Evolutionary conservation across 2,329 filamentous ascomycete species (phyloP).

Genomic region (Fusarium musae): DNA sequence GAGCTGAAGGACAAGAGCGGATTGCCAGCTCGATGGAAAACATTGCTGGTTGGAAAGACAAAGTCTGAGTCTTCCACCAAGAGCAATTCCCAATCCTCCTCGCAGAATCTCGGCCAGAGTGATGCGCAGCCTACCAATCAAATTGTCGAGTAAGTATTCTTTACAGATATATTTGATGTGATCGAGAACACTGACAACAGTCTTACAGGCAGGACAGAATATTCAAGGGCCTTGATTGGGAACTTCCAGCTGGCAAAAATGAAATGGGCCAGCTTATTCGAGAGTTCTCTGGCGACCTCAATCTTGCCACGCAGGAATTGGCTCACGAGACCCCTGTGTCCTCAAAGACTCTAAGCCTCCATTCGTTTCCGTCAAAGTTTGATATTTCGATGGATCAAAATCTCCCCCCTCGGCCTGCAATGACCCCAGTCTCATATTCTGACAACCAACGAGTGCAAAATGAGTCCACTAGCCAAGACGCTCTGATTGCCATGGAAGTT

Average conservation of each 20-base stretch:
- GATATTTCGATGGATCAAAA: slow-evolving; percentile 47
- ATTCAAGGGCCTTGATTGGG: slow-evolving; percentile 9
- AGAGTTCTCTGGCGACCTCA: neutral
- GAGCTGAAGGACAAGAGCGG: neutral
- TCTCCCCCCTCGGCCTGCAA: neutral
- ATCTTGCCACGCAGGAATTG: neutral
- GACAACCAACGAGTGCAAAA: neutral
- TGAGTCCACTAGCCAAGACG: neutral
- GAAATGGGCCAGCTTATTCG: slow-evolving; percentile 7
- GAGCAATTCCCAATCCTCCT: slow-evolving; percentile 1
- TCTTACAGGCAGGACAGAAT: neutral
- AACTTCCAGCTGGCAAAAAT: slow-evolving; percentile 10
- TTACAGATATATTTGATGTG: neutral
- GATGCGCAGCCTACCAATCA: neutral
- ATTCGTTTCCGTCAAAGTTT: slow-evolving; percentile 6
- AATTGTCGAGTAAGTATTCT: slow-evolving; percentile 9
- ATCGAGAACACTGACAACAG: neutral
- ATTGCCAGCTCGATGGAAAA: neutral
- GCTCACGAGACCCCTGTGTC: too few relatives aligned
- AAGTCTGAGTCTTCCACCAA: neutral
- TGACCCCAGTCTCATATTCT: neutral
- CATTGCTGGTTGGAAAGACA: neutral
- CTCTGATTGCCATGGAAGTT: neutral
- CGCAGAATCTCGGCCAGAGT: neutral
- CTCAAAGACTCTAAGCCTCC: neutral